Conservation (phyloP, 2,329 filamentous ascomycete genomes). For the Cladosporium sp. region DNA sequence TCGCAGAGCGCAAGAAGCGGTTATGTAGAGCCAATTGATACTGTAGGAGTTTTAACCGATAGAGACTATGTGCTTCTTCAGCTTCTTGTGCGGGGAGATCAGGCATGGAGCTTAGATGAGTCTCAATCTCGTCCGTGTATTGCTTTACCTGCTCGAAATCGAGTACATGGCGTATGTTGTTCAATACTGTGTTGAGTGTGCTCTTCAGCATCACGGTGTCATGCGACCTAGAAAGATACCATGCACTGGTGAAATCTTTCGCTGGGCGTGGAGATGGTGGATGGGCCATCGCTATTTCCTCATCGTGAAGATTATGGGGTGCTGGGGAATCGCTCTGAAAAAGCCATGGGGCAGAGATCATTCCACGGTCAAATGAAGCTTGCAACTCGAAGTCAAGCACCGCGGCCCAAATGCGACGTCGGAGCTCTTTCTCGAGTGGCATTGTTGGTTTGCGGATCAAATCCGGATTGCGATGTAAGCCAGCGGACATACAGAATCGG, state of each 20-base stretch:
- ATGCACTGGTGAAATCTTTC: conserved; percentile 31
- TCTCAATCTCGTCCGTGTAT: conserved; percentile 36
- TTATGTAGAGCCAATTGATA: conserved; percentile 35
- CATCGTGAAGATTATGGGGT: conserved; percentile 54
- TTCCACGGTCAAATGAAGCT: conserved; percentile 55
- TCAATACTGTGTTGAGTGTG: conserved; percentile 33
- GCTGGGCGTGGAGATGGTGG: conserved; percentile 24
- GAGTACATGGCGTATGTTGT: conserved; percentile 33
- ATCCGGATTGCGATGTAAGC: conserved; percentile 53
- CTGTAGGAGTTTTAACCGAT: conserved; percentile 35
- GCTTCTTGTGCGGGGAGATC: conserved; percentile 25
- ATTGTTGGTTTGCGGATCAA: conserved; percentile 39
- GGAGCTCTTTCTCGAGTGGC: conserved; percentile 53
- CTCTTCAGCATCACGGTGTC: conserved; percentile 31
- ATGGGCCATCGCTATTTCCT: conserved; percentile 41
- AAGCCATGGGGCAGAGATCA: conserved; percentile 46
- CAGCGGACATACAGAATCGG: conserved; percentile 54
- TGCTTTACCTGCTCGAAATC: conserved; percentile 35
- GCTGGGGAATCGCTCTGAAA: conserved; percentile 52
- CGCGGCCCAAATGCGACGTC: conserved; percentile 58
- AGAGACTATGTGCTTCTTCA: conserved; percentile 26
- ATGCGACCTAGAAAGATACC: conserved; percentile 29
- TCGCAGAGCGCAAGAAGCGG: conserved; percentile 31
- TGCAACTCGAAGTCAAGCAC: conserved; percentile 59
- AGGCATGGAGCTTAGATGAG: conserved; percentile 30